A percentile compares a stretch with the other conserved stretches of the same genome.
phyloP scores from a whole-genome alignment of 805 yeast species.

The Limtongia smithiae region DNA sequence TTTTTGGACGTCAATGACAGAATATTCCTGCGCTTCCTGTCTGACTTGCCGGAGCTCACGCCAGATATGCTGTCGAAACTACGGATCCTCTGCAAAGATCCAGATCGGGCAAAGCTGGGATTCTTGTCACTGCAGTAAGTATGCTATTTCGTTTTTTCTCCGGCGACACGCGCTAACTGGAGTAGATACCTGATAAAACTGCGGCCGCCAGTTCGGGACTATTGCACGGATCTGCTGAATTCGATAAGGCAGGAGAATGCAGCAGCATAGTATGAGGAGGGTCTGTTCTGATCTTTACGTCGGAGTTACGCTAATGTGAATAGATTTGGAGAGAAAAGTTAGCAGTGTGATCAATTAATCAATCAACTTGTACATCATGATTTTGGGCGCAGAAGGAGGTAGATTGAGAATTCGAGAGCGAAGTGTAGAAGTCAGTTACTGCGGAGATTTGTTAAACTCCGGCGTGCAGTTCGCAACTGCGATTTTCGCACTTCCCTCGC shows the following conservation, averaged over 20 bases:
- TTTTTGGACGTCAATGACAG: conserved; percentile 80
- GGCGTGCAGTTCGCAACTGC: too few relatives aligned
- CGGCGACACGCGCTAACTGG: background rate
- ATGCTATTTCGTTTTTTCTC: background rate
- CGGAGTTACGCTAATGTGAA: too few relatives aligned
- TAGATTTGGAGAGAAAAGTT: too few relatives aligned
- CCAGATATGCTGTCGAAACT: conserved; percentile 59
- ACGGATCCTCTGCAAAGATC: conserved; percentile 76
- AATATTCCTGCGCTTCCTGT: conserved; percentile 72
- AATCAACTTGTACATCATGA: too few relatives aligned
- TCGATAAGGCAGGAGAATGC: background rate
- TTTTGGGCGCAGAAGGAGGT: too few relatives aligned
- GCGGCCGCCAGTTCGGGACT: conserved; percentile 19
- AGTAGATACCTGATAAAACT: conserved; percentile 15
- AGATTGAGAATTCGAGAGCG: too few relatives aligned
- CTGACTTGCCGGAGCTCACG: conserved; percentile 80
- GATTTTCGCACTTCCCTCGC: too few relatives aligned
- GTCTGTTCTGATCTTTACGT: too few relatives aligned
- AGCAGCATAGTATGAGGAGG: too few relatives aligned
- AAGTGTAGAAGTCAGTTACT: too few relatives aligned
- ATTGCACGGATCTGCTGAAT: conserved; percentile 7
- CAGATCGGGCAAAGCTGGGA: conserved; percentile 75
- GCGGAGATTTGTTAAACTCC: too few relatives aligned
- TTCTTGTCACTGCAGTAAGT: conserved; percentile 67
- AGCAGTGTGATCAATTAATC: too few relatives aligned